Evolutionary conservation across 306 rosid species (phyloP).

Genomic region (Trifolium dubium): DNA sequence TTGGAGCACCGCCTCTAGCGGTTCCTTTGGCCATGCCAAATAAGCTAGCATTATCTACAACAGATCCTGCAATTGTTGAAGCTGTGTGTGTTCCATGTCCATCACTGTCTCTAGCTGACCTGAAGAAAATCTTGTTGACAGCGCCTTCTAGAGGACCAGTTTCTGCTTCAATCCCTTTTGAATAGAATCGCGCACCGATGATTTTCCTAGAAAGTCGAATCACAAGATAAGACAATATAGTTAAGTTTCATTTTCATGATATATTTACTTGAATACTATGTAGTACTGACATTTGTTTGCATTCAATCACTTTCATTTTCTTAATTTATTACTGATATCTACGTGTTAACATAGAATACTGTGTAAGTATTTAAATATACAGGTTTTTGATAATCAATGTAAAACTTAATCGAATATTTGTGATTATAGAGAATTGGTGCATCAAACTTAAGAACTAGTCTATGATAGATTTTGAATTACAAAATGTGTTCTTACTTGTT

Average conservation of each 20-base stretch:
- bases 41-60: conserved; percentile 54
- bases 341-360: too few species aligned
- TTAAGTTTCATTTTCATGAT: conserved; percentile 1
- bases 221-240: conserved; percentile 19
- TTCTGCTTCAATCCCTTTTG: conserved; percentile 57
- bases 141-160: conserved; percentile 51
- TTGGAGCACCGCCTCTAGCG: conserved; percentile 70
- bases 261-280: conserved; percentile 5
- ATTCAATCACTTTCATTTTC: too few species aligned
- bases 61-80: conserved; percentile 74
- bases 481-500: conserved; percentile 56
- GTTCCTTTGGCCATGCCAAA: conserved; percentile 66
- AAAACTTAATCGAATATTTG: background rate
- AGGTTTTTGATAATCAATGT: background rate
- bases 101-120: conserved; percentile 60
- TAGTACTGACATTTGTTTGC: too few species aligned
- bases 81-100: conserved; percentile 85
- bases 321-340: too few species aligned
- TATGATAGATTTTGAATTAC: conserved; percentile 21
- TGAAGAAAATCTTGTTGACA: conserved; percentile 49
- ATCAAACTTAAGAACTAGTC: conserved; percentile 11
- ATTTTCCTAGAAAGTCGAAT: conserved; percentile 59
- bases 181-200: conserved; percentile 64
- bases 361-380: too few species aligned
- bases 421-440: conserved; percentile 1